phyloP scores from a whole-genome alignment of 331 rosid genomes.

The Malus hybrid region DNA sequence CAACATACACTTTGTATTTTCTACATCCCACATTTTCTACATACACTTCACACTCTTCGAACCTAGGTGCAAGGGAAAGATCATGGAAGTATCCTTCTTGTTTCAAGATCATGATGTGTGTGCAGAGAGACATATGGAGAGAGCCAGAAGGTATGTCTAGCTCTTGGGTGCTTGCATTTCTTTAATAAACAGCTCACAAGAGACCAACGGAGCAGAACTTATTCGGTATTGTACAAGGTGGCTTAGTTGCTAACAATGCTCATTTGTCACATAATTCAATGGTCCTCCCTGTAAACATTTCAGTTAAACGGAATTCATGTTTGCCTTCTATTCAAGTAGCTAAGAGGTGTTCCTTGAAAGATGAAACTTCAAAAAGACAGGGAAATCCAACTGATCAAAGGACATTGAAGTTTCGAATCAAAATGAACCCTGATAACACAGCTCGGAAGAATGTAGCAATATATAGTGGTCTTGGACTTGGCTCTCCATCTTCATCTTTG shows the following conservation, averaged over 20 bases:
- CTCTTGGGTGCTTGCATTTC: too few species aligned
- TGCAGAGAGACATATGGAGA: too few species aligned
- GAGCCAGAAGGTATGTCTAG: too few species aligned
- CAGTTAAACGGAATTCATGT: constrained; percentile 21
- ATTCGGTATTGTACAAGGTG: too few species aligned
- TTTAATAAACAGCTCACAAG: too few species aligned
- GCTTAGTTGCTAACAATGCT: constrained; percentile 14
- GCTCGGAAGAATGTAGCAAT: constrained; percentile 53
- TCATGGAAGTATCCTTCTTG: too few species aligned
- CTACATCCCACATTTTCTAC: too few species aligned
- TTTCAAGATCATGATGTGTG: too few species aligned
- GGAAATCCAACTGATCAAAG: constrained; percentile 41
- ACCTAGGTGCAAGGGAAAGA: too few species aligned
- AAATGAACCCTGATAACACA: constrained; percentile 45
- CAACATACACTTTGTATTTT: too few species aligned
- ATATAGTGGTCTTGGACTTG: constrained; percentile 84
- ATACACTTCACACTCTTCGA: too few species aligned
- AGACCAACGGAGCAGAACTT: too few species aligned
- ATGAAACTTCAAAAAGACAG: constrained; percentile 8
- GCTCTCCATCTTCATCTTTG: constrained; percentile 65
- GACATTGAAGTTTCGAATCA: constrained; percentile 60
- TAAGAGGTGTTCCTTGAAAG: neutral
- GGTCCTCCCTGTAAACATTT: constrained; percentile 27
- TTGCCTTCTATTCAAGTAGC: constrained; percentile 32
- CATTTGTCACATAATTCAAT: constrained; percentile 24